Evolutionary conservation across 2,329 filamentous ascomycete genomes (phyloP).

Genomic region (Colletotrichum navitas): DNA sequence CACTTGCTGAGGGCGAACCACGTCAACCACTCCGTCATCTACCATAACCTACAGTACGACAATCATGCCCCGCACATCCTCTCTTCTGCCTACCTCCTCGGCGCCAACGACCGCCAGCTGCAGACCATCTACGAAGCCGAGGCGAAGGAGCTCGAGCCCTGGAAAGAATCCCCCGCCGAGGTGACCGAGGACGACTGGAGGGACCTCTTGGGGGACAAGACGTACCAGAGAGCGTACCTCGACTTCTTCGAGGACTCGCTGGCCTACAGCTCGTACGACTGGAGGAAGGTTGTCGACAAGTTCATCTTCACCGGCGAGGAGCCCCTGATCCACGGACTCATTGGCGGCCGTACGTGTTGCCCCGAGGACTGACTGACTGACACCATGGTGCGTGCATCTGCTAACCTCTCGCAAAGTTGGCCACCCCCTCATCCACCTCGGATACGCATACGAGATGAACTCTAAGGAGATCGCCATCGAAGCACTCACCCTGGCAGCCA

Average conservation of each 20-base stretch:
- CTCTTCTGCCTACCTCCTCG: constrained; percentile 86
- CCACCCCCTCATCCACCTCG: constrained; percentile 93
- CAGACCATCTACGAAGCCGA: constrained; percentile 86
- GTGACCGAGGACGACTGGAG: constrained; percentile 88
- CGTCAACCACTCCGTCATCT: constrained; percentile 87
- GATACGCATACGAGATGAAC: constrained; percentile 91
- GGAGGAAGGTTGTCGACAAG: constrained; percentile 80
- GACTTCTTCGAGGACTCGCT: constrained; percentile 97
- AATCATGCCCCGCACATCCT: constrained; percentile 89
- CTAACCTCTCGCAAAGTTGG: constrained; percentile 70
- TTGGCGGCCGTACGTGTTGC: constrained; percentile 77
- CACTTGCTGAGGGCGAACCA: constrained; percentile 94
- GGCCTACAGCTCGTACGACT: constrained; percentile 82
- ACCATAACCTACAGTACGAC: constrained; percentile 79
- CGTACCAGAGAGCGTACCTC: constrained; percentile 89
- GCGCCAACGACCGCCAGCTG: constrained; percentile 79
- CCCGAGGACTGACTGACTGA: too few species aligned
- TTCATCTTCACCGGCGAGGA: constrained; percentile 81
- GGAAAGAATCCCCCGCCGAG: constrained; percentile 87
- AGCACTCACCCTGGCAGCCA: constrained; percentile 77
- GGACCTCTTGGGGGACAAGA: constrained; percentile 82
- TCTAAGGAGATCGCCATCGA: constrained; percentile 91
- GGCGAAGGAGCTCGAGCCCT: constrained; percentile 78
- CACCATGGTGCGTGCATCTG: not conserved
- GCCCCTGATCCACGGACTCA: constrained; percentile 84